A percentile compares a stretch with the other conserved stretches of the same genome.
Evolutionary conservation across 1,284 basidiomycete genomes (phyloP).

Genomic region (Sporisorium scitamineum): DNA sequence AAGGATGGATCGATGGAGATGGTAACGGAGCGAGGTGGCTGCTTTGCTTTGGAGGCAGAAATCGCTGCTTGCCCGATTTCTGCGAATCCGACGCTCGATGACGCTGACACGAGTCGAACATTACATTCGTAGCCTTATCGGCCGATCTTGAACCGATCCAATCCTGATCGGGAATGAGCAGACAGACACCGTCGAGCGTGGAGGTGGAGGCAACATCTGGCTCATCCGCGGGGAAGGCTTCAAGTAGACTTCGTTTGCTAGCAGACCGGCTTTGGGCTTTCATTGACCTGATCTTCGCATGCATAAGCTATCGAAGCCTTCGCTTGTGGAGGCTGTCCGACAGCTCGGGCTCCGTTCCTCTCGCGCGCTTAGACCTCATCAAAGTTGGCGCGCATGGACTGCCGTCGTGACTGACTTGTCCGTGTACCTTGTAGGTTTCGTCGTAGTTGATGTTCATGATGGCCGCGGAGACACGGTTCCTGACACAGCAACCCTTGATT

Average conservation of each 20-base stretch:
- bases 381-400: not conserved
- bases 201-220: not conserved
- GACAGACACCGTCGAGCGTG: not conserved
- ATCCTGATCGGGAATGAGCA: not conserved
- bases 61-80: not conserved
- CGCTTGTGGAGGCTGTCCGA: no score
- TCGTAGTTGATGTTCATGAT: not conserved
- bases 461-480: not conserved
- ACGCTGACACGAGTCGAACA: not conserved
- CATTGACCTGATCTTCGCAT: no score
- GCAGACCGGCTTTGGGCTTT: no score
- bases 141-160: not conserved
- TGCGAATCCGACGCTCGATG: slow-evolving; percentile 7
- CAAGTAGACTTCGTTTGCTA: no score
- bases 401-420: not conserved
- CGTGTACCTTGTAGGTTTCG: not conserved
- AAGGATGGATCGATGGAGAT: not conserved
- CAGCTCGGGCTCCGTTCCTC: not conserved
- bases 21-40: not conserved
- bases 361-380: not conserved
- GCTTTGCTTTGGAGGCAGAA: not conserved
- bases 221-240: not conserved
- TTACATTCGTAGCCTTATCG: no score
- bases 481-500: not conserved
- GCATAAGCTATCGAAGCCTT: no score